A percentile compares a stretch with the other conserved stretches of the same genome.
phyloP scores from a whole-genome alignment of 2,329 filamentous ascomycete species.

The Fusarium sp. region DNA sequence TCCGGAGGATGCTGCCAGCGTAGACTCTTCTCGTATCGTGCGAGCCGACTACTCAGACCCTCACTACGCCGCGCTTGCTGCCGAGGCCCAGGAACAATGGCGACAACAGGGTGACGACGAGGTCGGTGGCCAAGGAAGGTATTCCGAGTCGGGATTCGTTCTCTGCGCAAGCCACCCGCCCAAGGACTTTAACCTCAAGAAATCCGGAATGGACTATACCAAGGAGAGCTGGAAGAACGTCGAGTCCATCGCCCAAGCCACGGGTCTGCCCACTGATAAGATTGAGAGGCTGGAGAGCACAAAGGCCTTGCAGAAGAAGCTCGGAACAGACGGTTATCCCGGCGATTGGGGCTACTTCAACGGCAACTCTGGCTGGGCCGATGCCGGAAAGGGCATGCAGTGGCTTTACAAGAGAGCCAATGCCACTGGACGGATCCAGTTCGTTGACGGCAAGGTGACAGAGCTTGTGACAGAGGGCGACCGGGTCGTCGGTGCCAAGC shows the following conservation, averaged over 20 bases:
- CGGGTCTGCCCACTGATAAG: constrained; percentile 51
- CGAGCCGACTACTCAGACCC: constrained; percentile 83
- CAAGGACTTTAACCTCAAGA: constrained; percentile 45
- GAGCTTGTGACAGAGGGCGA: constrained; percentile 55
- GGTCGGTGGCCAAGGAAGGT: constrained; percentile 73
- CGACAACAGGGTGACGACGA: constrained; percentile 67
- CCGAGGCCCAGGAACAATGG: constrained; percentile 77
- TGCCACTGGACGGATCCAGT: constrained; percentile 65
- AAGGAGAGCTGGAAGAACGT: constrained; percentile 72
- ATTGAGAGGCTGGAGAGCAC: constrained; percentile 59
- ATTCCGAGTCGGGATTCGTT: constrained; percentile 76
- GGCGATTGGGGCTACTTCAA: constrained; percentile 82
- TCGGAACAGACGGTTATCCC: constrained; percentile 62
- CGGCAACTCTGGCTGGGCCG: constrained; percentile 80
- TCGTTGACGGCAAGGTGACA: constrained; percentile 63
- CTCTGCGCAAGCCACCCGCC: constrained; percentile 67
- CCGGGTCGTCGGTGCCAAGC: constrained; percentile 65
- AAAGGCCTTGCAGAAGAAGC: constrained; percentile 56
- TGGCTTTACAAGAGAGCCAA: constrained; percentile 69
- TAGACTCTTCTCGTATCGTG: constrained; percentile 74
- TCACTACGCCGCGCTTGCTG: constrained; percentile 80
- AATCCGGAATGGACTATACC: constrained; percentile 68
- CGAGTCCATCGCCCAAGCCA: constrained; percentile 56
- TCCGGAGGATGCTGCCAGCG: constrained; percentile 68
- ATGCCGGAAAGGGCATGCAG: constrained; percentile 77